Base-by-base conservation (phyloP, 2,329 filamentous ascomycete genomes). In the Pezicula radicicola region DNA sequence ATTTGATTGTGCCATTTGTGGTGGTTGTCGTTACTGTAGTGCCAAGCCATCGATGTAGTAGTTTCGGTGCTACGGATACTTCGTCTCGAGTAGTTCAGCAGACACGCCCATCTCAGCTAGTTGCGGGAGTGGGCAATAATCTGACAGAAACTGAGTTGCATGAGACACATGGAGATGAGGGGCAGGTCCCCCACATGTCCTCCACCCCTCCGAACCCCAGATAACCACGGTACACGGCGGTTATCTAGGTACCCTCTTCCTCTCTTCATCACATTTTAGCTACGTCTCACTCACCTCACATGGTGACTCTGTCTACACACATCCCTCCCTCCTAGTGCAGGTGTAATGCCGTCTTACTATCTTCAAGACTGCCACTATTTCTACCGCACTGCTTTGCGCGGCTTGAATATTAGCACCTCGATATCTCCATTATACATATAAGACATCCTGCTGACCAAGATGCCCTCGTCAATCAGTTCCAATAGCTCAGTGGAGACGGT, bases 281-380 rank as follows among this genome's bases (percentile, higher is more conserved):
- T 45, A 45, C 21, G 15, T 45, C 33, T 45, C 42, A 5, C 19
- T 45, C 15, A 9, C n/a, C 19, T 40, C n/a, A 4, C 37, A 33
- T 33, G 30, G 30, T 25, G 25, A 25, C 25, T 50, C 37, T 48
- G 40, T 53, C 21, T 35, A n/a, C 27, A 42, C 28, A 33, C 30
- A 16, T 28, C 19, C 16, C 19, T 52, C 27, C 30, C 27, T 25
- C 16, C 48, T 4, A 48, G 45, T n/a, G 53, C 51, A 30, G 50
- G 50, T 60, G 53, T 59, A 55, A 95, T 95, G 89, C 88, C 88
- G 77, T 72, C 79, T 64, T 93, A 90, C 71, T 95, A 78, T 72
- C 76, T 89, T 52, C 87, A 94, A 78, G 88, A 95, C 72, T 95
- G 89, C 66, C 90, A 95, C 70, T 95, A 95, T 75, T 95, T 96